These are phyloP conservation scores for Rhizopogon sp. DNA, from an alignment of 768 basidiomycete species.

Conservation along the genomic window DNA sequence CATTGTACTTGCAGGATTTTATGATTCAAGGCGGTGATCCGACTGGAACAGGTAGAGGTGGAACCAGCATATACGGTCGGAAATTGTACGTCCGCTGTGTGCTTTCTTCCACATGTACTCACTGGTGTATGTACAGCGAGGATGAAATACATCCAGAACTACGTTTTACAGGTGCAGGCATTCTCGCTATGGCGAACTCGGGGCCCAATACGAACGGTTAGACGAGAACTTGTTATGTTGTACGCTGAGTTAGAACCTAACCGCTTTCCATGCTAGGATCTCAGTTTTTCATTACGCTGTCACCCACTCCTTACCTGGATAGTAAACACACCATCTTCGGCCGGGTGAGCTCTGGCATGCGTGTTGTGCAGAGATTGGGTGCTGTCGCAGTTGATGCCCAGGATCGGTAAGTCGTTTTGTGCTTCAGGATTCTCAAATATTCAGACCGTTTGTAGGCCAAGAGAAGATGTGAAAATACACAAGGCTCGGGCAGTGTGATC, in stretches of 20 bases:
- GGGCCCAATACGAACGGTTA: constrained; percentile 87
- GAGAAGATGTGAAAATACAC: constrained; percentile 86
- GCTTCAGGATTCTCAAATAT: neutral
- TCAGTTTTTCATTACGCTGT: constrained; percentile 89
- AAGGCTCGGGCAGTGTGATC: constrained; percentile 45
- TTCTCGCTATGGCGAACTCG: constrained; percentile 96
- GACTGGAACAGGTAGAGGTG: constrained; percentile 91
- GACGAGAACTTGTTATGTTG: constrained; percentile 17
- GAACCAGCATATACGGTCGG: constrained; percentile 83
- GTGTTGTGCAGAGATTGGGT: constrained; percentile 86
- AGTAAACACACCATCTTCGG: constrained; percentile 89
- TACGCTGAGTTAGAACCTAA: neutral
- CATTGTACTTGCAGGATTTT: constrained; percentile 60
- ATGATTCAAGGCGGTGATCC: constrained; percentile 98
- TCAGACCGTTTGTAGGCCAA: constrained; percentile 31
- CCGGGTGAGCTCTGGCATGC: constrained; percentile 86
- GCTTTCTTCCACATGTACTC: neutral
- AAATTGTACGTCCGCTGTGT: constrained; percentile 60
- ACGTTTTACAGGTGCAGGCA: constrained; percentile 93
- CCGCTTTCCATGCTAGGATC: constrained; percentile 55
- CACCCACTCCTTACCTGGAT: constrained; percentile 80
- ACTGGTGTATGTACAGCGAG: constrained; percentile 43
- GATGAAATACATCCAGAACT: constrained; percentile 91
- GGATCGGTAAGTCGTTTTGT: constrained; percentile 58
- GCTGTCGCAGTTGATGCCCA: constrained; percentile 87